Conservation (phyloP, 495 filamentous ascomycete genomes). For the Tuber indicum region DNA sequence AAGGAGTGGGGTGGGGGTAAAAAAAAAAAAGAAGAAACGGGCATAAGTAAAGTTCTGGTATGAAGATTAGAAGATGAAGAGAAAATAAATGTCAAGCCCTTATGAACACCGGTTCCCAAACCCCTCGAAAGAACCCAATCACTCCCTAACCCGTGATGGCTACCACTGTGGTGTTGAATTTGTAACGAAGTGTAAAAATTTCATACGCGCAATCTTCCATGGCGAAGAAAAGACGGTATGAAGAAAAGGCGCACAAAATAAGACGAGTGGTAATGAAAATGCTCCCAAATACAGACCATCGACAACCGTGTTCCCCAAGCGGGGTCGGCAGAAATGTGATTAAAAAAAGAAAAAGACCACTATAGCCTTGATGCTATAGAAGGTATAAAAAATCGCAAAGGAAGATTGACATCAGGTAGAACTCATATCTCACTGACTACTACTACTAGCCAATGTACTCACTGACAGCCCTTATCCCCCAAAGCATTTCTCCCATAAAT, state of each 20-base stretch:
- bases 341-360: background rate
- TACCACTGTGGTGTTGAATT: background rate
- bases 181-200: background rate
- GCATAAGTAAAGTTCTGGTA: background rate
- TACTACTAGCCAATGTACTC: conserved; percentile 37
- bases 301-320: background rate
- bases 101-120: conserved; percentile 28
- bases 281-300: conserved; percentile 10
- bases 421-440: conserved; percentile 8
- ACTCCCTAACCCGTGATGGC: background rate
- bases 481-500: conserved; percentile 35
- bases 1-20: background rate
- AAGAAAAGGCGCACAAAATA: conserved; percentile 7
- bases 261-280: conserved; percentile 13
- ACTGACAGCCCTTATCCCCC: conserved; percentile 35
- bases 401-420: background rate
- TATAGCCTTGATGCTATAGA: background rate
- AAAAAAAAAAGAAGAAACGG: conserved; percentile 4
- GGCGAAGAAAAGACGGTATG: conserved; percentile 3
- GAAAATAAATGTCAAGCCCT: conserved; percentile 30
- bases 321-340: conserved; percentile 15
- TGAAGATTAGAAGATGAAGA: background rate
- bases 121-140: conserved; percentile 17
- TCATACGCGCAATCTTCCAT: conserved; percentile 9
- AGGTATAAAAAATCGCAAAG: conserved; percentile 20